Evolutionary conservation across 2,329 filamentous ascomycete genomes (phyloP), one percentile per base, ranked within the genome.

Genomic region (Bisporella sp.): DNA sequence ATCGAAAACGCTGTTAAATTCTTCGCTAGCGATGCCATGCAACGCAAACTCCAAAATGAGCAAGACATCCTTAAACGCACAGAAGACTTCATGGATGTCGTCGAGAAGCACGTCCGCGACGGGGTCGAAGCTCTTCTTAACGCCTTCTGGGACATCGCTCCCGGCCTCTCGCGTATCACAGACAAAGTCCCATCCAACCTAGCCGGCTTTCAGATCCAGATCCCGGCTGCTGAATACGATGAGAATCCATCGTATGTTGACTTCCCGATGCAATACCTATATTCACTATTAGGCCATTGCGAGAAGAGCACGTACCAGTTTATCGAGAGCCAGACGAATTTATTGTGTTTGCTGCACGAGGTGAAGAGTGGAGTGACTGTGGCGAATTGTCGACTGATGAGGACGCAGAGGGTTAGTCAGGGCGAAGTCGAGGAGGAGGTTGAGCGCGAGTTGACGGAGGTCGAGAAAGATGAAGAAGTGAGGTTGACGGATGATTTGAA

Each of bases 121-220:
- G 93, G 92, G 12, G 89, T 97, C 8, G 90, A 96, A 65, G 81
- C 89, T 49, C 93, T 97, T 69, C 78, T 96, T 2, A 91, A 86
- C 7, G 91, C 92, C 0, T 99, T 97, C 67, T 99, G 93, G 93
- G 93, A 99, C 64, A 95, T 97, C 61, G 92, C 91, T 1, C 93
- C 93, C 3, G 82, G 84, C 4, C 76, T 99, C 0, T 76, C 85
- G 30, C 77, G 83, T 12, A 74, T 97, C 44, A 77, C 95, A 8
- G 87, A 95, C 53, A 86, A 87, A 61, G 84, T 96, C 28, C 91
- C 90, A 0, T 65, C 69, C 1, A 60, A 62, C 41, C 68, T 82
- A 8, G 66, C 69, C 6, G 57, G 58, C 5, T 90, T 95, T 68
- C 74, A 81, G 28, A 78, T 96, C 45, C 79, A 86, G 59, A 90